Percentiles rank a stretch among this genome's conserved stretches.
Conservation (phyloP, 768 basidiomycete genomes). For the Baorangia bicolor region DNA sequence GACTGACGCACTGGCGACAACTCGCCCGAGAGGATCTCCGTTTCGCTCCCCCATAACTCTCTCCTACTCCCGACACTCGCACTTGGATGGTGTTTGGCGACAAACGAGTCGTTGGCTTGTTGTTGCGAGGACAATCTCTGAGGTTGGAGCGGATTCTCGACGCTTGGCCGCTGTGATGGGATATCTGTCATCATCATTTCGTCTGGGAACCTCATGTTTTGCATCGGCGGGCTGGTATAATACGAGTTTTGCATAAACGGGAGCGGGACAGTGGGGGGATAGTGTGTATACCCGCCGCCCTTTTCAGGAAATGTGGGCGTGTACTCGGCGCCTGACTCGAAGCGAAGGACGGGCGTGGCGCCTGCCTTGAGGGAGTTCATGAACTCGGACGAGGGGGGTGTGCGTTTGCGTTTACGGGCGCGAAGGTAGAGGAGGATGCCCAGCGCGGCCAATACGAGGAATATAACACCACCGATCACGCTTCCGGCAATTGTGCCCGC, state of each 20-base stretch:
- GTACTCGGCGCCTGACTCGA: conserved; percentile 23
- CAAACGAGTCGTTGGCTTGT: conserved; percentile 4
- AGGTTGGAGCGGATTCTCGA: conserved; percentile 24
- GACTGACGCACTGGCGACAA: conserved; percentile 7
- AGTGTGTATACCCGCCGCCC: neutral
- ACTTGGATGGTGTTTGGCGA: neutral
- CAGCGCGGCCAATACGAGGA: conserved; percentile 37
- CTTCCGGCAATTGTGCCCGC: conserved; percentile 54
- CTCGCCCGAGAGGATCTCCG: conserved; percentile 7
- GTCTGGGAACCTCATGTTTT: conserved; percentile 16
- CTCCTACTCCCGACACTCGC: conserved; percentile 22
- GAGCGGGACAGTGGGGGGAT: conserved; percentile 6
- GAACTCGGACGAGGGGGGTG: conserved; percentile 64
- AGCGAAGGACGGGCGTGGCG: conserved; percentile 25
- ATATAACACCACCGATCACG: conserved; percentile 47
- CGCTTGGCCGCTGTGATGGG: conserved; percentile 13
- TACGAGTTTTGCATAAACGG: conserved; percentile 19
- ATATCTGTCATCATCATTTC: conserved; percentile 8
- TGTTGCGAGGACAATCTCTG: conserved; percentile 19
- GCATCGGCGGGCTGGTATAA: conserved; percentile 1
- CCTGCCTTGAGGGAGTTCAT: conserved; percentile 32
- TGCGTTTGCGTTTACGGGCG: conserved; percentile 39
- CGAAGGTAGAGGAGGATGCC: conserved; percentile 42
- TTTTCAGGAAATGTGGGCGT: conserved; percentile 19
- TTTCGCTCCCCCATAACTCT: conserved; percentile 25